Conservation (phyloP, 345 rosid genomes). For the Arabidopsis thaliana region TAIR10.1 NC_003076.8:1380501-1381000, state of each 20-base stretch:
- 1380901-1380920: neutral
- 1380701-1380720: slow-evolving; percentile 35
- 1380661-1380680: slow-evolving; percentile 31
- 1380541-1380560: slow-evolving; percentile 75
- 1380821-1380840: slow-evolving; percentile 26
- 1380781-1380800: slow-evolving; percentile 43
- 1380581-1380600: neutral
- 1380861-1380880: slow-evolving; percentile 34
- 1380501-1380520: slow-evolving; percentile 77
- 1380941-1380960: slow-evolving; percentile 23
- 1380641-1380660: slow-evolving; percentile 16
- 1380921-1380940: slow-evolving; percentile 37
- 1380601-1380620: slow-evolving; percentile 15
- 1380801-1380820: slow-evolving; percentile 35
- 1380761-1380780: slow-evolving; percentile 37
- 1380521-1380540: slow-evolving; percentile 95
- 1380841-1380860: slow-evolving; percentile 30
- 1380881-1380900: slow-evolving; percentile 27
- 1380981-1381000: slow-evolving; percentile 32
- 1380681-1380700: slow-evolving; percentile 41
- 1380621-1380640: neutral
- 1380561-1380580: slow-evolving; percentile 14
- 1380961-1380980: slow-evolving; percentile 32
- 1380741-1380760: slow-evolving; percentile 34
- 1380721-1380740: slow-evolving; percentile 31